Percentiles rank a stretch among this genome's conserved stretches.
These are phyloP conservation scores for Passiflora organensis DNA, from an alignment of 345 rosid genomes.

Conservation along the genomic window DNA sequence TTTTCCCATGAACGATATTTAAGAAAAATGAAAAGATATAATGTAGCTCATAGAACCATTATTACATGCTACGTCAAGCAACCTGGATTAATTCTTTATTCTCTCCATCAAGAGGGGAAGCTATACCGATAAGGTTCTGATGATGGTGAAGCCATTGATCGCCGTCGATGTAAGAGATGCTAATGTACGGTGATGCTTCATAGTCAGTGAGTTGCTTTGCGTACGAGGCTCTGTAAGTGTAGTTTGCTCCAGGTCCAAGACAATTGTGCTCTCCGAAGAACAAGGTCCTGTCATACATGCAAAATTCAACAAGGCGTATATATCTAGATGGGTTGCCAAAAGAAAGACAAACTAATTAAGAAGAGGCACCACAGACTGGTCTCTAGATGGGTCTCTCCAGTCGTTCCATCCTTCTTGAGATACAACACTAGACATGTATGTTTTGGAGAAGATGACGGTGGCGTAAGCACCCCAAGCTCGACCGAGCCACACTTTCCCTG, in stretches of 20 bases:
- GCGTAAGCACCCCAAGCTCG: slow-evolving; percentile 72
- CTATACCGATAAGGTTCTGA: too few species aligned
- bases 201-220: slow-evolving; percentile 44
- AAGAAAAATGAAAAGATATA: too few species aligned
- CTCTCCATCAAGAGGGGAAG: too few species aligned
- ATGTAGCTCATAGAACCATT: too few species aligned
- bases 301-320: too few species aligned
- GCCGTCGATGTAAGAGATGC: slow-evolving; percentile 65
- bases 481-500: slow-evolving; percentile 66
- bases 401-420: slow-evolving; percentile 70
- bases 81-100: too few species aligned
- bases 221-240: slow-evolving; percentile 35
- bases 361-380: slow-evolving; percentile 43
- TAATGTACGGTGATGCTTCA: slow-evolving; percentile 50
- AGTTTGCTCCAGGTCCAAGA: slow-evolving; percentile 55
- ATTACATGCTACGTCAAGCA: too few species aligned
- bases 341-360: background rate
- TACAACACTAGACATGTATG: slow-evolving; percentile 54
- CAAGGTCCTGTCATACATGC: slow-evolving; percentile 54
- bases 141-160: slow-evolving; percentile 57
- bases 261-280: slow-evolving; percentile 65
- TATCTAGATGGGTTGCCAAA: too few species aligned
- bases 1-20: too few species aligned
- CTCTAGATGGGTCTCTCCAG: slow-evolving; percentile 52
- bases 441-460: slow-evolving; percentile 55